Conservation (phyloP, 78 protist genomes). For the Dictyostelium firmibasis region DNA sequence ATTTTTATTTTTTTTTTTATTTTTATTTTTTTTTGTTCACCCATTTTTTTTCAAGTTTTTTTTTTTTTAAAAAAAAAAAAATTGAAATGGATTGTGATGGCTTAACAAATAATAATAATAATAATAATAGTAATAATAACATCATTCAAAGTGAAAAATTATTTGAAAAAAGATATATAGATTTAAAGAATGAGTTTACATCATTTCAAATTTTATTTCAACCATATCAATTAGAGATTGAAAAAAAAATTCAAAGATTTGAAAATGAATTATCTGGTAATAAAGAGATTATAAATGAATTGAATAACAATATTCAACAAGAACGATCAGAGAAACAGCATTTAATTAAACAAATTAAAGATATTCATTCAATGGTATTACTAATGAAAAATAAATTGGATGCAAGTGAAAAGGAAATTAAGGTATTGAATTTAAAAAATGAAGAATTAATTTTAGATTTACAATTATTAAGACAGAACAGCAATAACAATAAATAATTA, state of each 20-base stretch:
- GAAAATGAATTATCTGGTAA: not conserved
- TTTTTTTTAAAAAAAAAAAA: no score
- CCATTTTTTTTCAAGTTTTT: no score
- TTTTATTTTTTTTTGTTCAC: not conserved
- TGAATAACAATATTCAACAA: not conserved
- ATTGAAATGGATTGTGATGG: not conserved
- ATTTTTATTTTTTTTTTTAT: no score
- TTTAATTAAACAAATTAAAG: not conserved
- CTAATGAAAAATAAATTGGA: not conserved
- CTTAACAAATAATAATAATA: no score
- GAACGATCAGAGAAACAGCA: not conserved
- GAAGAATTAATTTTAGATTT: not conserved
- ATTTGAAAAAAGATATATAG: not conserved
- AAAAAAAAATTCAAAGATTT: not conserved
- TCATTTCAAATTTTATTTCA: not conserved
- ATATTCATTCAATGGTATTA: not conserved
- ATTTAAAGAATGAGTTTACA: not conserved
- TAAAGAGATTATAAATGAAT: not conserved
- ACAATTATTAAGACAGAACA: not conserved
- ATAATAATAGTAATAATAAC: not conserved
- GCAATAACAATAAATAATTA: not conserved
- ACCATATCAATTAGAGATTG: not conserved
- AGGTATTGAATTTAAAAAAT: not conserved
- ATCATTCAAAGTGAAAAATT: not conserved
- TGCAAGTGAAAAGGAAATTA: not conserved